A percentile compares a stretch with the other conserved stretches of the same genome.
phyloP scores from a whole-genome alignment of 2,329 filamentous ascomycete species.

The Microsporum audouinii region DNA sequence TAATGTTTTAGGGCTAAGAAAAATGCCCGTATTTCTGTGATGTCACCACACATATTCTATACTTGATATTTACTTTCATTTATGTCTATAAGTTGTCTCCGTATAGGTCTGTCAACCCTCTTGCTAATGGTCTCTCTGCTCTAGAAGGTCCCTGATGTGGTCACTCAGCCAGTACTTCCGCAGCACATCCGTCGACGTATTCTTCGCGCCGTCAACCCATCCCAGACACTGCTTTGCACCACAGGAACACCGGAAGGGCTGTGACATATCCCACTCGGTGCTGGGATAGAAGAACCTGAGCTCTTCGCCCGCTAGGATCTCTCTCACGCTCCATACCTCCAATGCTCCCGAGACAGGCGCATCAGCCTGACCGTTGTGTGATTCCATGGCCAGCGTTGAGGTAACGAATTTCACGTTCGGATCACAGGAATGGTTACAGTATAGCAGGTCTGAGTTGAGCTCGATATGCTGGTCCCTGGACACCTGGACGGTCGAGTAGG shows the following conservation, averaged over 20 bases:
- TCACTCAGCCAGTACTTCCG: slow-evolving; percentile 50
- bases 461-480: slow-evolving; percentile 46
- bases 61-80: neutral
- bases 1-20: neutral
- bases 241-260: slow-evolving; percentile 58
- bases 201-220: slow-evolving; percentile 50
- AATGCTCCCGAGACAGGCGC: slow-evolving; percentile 10
- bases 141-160: slow-evolving; percentile 38
- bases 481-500: slow-evolving; percentile 55
- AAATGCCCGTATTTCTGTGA: neutral
- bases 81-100: neutral
- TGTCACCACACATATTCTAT: neutral
- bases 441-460: slow-evolving; percentile 55
- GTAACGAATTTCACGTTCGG: slow-evolving; percentile 53
- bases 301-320: slow-evolving; percentile 26
- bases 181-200: slow-evolving; percentile 45
- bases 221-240: slow-evolving; percentile 47
- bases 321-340: slow-evolving; percentile 14
- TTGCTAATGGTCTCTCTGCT: slow-evolving; percentile 7
- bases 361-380: slow-evolving; percentile 41
- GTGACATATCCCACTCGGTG: slow-evolving; percentile 63
- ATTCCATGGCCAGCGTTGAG: slow-evolving; percentile 37
- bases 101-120: neutral
- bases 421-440: slow-evolving; percentile 58
- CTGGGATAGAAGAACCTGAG: slow-evolving; percentile 61